Conservation (phyloP, 140 eudicot species). For the Senecio squalidus region DNA sequence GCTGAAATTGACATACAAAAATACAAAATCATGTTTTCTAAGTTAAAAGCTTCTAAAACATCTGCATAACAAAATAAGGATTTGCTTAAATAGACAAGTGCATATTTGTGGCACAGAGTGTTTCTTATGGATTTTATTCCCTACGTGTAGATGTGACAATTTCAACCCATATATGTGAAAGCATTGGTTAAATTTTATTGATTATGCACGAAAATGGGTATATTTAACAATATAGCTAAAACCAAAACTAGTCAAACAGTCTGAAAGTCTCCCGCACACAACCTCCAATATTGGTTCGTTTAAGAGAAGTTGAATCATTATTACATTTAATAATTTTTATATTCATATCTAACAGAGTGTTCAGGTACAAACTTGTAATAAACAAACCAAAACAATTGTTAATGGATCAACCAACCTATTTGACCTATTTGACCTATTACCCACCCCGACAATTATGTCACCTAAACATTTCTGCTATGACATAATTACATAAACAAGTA, state of each 20-base stretch:
- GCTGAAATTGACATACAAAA: conserved; percentile 28
- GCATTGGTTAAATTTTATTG: not conserved
- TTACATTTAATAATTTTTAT: not conserved
- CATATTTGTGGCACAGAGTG: not conserved
- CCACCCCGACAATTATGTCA: not conserved
- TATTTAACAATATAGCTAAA: not conserved
- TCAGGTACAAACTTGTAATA: not conserved
- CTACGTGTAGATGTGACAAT: not conserved
- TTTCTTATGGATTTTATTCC: not conserved
- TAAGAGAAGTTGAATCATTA: not conserved
- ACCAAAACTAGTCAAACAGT: not conserved
- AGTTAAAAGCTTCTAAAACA: not conserved
- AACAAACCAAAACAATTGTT: not conserved
- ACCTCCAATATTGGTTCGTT: not conserved
- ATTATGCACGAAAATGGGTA: not conserved
- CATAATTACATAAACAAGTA: not conserved
- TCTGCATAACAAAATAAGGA: no score
- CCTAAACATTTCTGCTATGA: not conserved
- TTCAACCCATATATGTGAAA: not conserved
- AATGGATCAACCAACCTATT: not conserved
- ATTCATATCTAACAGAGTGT: not conserved
- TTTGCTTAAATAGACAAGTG: not conserved
- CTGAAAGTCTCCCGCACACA: not conserved
- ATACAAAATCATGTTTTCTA: not conserved
- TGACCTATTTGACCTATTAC: not conserved